Conservation (phyloP, 495 filamentous ascomycete genomes). For the Xylaria scruposa region DNA sequence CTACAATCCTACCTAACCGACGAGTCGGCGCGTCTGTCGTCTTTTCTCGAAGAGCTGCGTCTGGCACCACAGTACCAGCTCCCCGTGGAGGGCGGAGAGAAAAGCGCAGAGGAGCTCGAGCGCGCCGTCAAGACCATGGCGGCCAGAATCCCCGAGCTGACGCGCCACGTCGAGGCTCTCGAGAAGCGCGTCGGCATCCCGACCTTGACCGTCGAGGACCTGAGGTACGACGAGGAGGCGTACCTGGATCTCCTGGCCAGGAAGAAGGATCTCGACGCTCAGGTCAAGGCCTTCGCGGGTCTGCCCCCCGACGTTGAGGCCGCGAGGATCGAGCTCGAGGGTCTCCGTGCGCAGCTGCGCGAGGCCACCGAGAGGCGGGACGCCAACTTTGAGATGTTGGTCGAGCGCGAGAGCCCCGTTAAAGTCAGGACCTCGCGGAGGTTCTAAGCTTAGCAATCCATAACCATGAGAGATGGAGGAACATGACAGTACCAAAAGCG, state of each 20-base stretch:
- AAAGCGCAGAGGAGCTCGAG: conserved; percentile 57
- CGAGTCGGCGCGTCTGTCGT: conserved; percentile 38
- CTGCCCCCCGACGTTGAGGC: conserved; percentile 72
- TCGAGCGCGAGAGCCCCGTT: conserved; percentile 58
- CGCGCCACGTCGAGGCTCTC: conserved; percentile 48
- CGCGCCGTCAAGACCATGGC: conserved; percentile 64
- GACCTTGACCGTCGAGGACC: conserved; percentile 49
- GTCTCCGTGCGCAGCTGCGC: conserved; percentile 65
- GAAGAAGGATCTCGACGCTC: conserved; percentile 63
- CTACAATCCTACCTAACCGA: conserved; percentile 49
- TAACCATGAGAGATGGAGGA: neutral
- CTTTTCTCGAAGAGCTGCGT: conserved; percentile 41
- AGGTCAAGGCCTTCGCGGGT: conserved; percentile 67
- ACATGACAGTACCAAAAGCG: neutral
- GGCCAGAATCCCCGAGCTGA: conserved; percentile 62
- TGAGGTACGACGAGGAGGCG: conserved; percentile 59
- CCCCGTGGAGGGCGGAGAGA: conserved; percentile 52
- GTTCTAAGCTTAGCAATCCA: neutral
- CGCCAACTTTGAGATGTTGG: conserved; percentile 68
- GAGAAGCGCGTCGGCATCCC: conserved; percentile 36
- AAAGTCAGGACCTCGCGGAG: conserved; percentile 37
- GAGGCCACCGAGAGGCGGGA: conserved; percentile 66
- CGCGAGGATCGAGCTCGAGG: conserved; percentile 70
- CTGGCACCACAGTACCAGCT: conserved; percentile 54
- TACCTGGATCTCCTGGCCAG: conserved; percentile 56